Base-by-base conservation (phyloP, 192 early-diverging fungal species). In the Glomus cerebriforme region DNA sequence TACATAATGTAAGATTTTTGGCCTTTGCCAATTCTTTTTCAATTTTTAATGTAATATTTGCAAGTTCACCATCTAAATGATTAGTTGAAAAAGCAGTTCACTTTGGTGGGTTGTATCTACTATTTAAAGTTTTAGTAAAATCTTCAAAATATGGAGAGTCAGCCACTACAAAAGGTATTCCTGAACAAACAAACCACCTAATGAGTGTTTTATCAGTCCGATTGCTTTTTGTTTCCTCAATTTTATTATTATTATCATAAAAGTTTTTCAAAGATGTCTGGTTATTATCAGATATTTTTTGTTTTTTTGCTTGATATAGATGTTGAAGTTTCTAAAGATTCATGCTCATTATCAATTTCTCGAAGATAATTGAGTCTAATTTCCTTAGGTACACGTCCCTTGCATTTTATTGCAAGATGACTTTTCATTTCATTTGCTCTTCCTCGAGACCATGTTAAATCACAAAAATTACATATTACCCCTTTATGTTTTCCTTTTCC, bases 1-100 rank as follows among this genome's bases (percentile, higher is more conserved):
- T 45, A 37, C 43, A 70, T 43, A 70, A 70, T 7, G 68, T 70
- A 70, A 70, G 39, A 27, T 70, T 39, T 70, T 35, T 70, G 2
- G 68, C 22, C 0, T 70, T 70, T 9, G 2, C 15, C 1, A 70
- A 39, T 17, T 70, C 19, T 0, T 70, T 70, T 43, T 70, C 24
- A 12, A 70, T 70, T 45, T 70, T 37, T 70, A 70, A 24, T 2
- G 26, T 45, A 70, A 45, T 3, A 2, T 43, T 47, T 70, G 39
- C 68, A 22, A 39, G 15, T 70, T 70, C 26, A 7, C 17, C 6
- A 24, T 70, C 2, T 22, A 70, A 45, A n/a, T 39, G 15, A n/a
- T 37, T 39, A 17, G 32, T 43, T 24, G 68, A 10, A 7, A 70
- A 39, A 2, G 43, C 8, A 43, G 34, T 70, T 37, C 43, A 0